Conservation (phyloP, 1,284 basidiomycete genomes). For the Pisolithus thermaeus region DNA sequence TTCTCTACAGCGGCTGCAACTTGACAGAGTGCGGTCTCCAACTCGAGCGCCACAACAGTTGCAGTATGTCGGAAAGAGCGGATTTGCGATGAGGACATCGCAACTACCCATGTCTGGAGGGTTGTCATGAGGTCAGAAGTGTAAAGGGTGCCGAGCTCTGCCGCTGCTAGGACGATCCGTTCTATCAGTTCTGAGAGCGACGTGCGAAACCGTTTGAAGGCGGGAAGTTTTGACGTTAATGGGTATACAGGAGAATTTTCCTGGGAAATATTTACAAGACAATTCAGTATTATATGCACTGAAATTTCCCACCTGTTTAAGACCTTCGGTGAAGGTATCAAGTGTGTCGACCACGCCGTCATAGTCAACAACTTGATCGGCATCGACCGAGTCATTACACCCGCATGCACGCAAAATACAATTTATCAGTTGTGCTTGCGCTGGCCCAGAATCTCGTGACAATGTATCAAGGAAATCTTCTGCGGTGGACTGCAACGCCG, state of each 20-base stretch:
- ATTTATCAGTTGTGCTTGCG: slow-evolving; percentile 76
- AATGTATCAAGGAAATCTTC: slow-evolving; percentile 81
- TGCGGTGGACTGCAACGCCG: slow-evolving; percentile 70
- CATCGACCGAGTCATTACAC: slow-evolving; percentile 78
- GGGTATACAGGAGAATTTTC: slow-evolving; percentile 85
- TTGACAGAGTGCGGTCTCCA: slow-evolving; percentile 82
- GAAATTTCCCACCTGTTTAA: slow-evolving; percentile 60
- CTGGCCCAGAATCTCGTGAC: slow-evolving; percentile 49
- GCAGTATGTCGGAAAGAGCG: slow-evolving; percentile 96
- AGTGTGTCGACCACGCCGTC: slow-evolving; percentile 82
- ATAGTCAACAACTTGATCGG: slow-evolving; percentile 75
- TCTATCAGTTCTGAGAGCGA: slow-evolving; percentile 81
- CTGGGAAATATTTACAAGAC: slow-evolving; percentile 30
- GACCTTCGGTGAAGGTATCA: slow-evolving; percentile 78
- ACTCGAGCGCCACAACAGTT: slow-evolving; percentile 83
- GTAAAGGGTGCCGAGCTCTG: slow-evolving; percentile 75
- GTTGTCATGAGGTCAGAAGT: slow-evolving; percentile 74
- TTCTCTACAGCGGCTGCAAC: slow-evolving; percentile 81
- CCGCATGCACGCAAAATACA: slow-evolving; percentile 79
- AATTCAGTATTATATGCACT: background rate
- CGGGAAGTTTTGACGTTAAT: slow-evolving; percentile 78
- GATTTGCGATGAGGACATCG: slow-evolving; percentile 92
- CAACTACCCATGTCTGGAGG: slow-evolving; percentile 85
- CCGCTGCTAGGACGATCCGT: slow-evolving; percentile 69
- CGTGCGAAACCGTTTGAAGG: slow-evolving; percentile 82